Evolutionary conservation across 1,284 basidiomycete genomes (phyloP).

Genomic region (Pisolithus thermaeus): DNA sequence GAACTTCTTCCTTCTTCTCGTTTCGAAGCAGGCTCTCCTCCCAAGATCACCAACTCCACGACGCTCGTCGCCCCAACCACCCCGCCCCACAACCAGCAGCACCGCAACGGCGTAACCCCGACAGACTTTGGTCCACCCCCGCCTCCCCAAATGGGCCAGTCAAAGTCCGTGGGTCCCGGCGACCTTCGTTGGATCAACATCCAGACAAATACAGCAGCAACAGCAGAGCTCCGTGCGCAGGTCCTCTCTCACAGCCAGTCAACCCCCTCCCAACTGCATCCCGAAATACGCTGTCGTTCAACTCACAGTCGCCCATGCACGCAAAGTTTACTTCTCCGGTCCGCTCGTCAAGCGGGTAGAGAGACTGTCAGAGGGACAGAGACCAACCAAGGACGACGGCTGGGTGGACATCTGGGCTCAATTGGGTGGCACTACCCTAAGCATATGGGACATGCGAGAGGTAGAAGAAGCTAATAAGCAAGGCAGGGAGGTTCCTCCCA

Average conservation of each 20-base stretch:
- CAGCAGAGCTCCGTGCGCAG: conserved; percentile 12
- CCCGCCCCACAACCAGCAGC: conserved; percentile 11
- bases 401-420: conserved; percentile 94
- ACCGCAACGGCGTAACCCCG: conserved; percentile 5
- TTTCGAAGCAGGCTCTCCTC: conserved; percentile 27
- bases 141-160: conserved; percentile 28
- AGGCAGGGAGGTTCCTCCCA: conserved; percentile 79
- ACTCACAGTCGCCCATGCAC: conserved; percentile 62
- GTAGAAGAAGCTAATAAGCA: conserved; percentile 76
- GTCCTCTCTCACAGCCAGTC: conserved; percentile 18
- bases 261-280: conserved; percentile 48
- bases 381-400: conserved; percentile 70
- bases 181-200: conserved; percentile 16
- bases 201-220: conserved; percentile 5
- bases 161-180: conserved; percentile 27
- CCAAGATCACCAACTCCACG: conserved; percentile 14
- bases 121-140: conserved; percentile 15
- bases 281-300: conserved; percentile 73
- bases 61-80: conserved; percentile 2
- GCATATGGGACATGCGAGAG: conserved; percentile 84
- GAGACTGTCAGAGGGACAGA: conserved; percentile 70
- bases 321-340: conserved; percentile 78
- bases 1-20: conserved; percentile 40
- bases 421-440: conserved; percentile 87
- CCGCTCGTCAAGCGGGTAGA: conserved; percentile 71